Evolutionary conservation across 768 basidiomycete species (phyloP).

Genomic region (Floccularia luteovirens): DNA sequence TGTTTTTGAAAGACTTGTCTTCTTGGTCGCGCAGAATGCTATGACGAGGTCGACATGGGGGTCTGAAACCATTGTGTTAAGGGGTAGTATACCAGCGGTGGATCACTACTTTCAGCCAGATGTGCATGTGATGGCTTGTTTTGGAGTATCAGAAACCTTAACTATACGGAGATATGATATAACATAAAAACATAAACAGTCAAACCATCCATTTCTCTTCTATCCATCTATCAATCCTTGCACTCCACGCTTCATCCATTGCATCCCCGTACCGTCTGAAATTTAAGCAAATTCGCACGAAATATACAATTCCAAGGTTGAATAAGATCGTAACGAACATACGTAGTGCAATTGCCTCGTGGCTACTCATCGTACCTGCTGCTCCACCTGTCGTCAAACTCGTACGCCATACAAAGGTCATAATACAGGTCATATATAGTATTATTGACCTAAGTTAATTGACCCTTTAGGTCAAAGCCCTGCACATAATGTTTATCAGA

Average conservation of each 20-base stretch:
- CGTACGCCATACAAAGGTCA: conserved; percentile 54
- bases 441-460: conserved; percentile 41
- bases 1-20: conserved; percentile 47
- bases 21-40: conserved; percentile 52
- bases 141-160: neutral
- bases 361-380: neutral
- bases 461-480: neutral
- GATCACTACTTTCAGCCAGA: too few species aligned
- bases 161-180: neutral
- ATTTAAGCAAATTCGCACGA: neutral
- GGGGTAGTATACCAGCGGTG: too few species aligned
- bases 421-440: conserved; percentile 45
- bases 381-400: conserved; percentile 26
- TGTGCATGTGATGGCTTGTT: neutral
- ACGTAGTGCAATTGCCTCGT: neutral
- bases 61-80: neutral
- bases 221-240: neutral
- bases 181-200: too few species aligned
- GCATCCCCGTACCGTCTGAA: neutral
- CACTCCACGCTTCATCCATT: neutral
- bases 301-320: neutral
- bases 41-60: conserved; percentile 70
- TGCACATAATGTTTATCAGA: neutral
- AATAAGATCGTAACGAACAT: neutral
- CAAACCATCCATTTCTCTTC: neutral